Evolutionary conservation across 1,284 basidiomycete species (phyloP).

Genomic region (Blastosporella zonata): DNA sequence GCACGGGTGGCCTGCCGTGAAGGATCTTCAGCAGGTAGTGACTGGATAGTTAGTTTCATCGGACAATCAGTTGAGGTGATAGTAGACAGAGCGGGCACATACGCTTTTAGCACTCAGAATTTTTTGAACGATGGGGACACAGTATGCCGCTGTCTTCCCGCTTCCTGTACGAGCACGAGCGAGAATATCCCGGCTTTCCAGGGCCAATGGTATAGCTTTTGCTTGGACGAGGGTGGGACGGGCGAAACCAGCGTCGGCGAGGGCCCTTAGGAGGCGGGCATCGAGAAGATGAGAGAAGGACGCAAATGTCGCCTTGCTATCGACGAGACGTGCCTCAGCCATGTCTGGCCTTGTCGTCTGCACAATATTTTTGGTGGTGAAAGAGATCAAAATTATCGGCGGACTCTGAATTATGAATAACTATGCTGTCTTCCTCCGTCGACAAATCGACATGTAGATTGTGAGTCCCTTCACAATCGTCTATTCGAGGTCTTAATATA

Average conservation of each 20-base stretch:
- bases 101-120: conserved; percentile 80
- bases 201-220: conserved; percentile 81
- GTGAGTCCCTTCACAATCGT: conserved; percentile 19
- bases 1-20: conserved; percentile 66
- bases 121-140: conserved; percentile 88
- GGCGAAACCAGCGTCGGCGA: conserved; percentile 82
- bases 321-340: conserved; percentile 47
- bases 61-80: conserved; percentile 5
- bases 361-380: conserved; percentile 1
- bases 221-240: conserved; percentile 79
- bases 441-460: conserved; percentile 32
- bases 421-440: conserved; percentile 17
- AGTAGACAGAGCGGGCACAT: conserved; percentile 20
- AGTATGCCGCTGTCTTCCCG: conserved; percentile 97
- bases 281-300: conserved; percentile 75
- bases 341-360: conserved; percentile 21
- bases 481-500: conserved; percentile 1
- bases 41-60: conserved; percentile 24
- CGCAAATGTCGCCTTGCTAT: conserved; percentile 56
- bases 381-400: conserved; percentile 18
- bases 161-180: conserved; percentile 94
- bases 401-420: conserved; percentile 19
- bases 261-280: conserved; percentile 70
- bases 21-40: conserved; percentile 37
- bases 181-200: conserved; percentile 91